Evolutionary conservation across 352 stramenopile species (phyloP).

Genomic region (Phytopythium aichiense): DNA sequence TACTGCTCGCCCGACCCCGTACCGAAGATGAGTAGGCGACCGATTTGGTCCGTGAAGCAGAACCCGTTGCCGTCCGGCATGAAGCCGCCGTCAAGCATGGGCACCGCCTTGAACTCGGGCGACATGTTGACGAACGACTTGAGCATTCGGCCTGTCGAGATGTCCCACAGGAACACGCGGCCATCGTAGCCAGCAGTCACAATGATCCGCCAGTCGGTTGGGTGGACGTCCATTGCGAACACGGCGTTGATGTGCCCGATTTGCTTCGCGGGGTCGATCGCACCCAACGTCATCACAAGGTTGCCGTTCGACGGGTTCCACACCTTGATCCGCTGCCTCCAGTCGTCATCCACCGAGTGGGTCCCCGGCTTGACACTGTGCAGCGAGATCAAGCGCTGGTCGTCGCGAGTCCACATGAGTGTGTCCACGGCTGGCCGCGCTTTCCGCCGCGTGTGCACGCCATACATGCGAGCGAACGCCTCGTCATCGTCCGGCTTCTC

Average conservation of each 20-base stretch:
- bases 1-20: slow-evolving; percentile 67
- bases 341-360: slow-evolving; percentile 34
- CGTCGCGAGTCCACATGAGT: slow-evolving; percentile 58
- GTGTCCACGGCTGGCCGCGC: slow-evolving; percentile 51
- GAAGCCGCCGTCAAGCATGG: slow-evolving; percentile 75
- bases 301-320: slow-evolving; percentile 54
- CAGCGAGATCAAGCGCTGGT: slow-evolving; percentile 58
- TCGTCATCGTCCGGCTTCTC: slow-evolving; percentile 41
- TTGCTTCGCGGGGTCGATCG: slow-evolving; percentile 49
- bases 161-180: slow-evolving; percentile 83
- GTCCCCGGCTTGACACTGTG: slow-evolving; percentile 66
- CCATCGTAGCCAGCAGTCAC: slow-evolving; percentile 83
- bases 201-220: slow-evolving; percentile 65
- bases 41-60: slow-evolving; percentile 83
- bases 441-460: slow-evolving; percentile 37
- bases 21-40: slow-evolving; percentile 73
- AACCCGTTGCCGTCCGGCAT: slow-evolving; percentile 62
- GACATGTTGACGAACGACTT: slow-evolving; percentile 61
- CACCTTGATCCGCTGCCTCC: slow-evolving; percentile 62
- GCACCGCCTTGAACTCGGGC: slow-evolving; percentile 50
- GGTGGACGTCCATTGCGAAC: slow-evolving; percentile 77
- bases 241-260: slow-evolving; percentile 74
- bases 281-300: slow-evolving; percentile 58
- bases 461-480: slow-evolving; percentile 41
- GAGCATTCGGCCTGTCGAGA: slow-evolving; percentile 57